Conservation (phyloP, 768 basidiomycete genomes). For the Leccinum subtestaceum region DNA sequence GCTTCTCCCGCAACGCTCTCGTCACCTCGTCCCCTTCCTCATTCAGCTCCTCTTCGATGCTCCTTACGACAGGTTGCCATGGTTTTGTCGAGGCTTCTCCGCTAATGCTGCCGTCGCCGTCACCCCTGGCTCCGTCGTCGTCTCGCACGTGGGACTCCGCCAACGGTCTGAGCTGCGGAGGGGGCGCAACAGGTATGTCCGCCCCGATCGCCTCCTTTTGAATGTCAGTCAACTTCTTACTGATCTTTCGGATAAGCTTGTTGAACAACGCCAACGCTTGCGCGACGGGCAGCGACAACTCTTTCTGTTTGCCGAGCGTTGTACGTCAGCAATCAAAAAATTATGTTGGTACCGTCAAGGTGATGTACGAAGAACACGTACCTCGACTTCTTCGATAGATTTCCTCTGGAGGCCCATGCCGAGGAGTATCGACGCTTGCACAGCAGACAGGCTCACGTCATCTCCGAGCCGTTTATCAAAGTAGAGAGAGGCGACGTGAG, state of each 20-base stretch:
- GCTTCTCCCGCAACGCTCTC: constrained; percentile 55
- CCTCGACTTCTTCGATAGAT: constrained; percentile 85
- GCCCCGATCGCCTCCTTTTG: constrained; percentile 76
- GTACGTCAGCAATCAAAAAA: constrained; percentile 6
- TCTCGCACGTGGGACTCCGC: constrained; percentile 13
- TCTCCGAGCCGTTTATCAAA: constrained; percentile 73
- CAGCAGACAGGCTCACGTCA: constrained; percentile 71
- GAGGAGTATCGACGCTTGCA: constrained; percentile 89
- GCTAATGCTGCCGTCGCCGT: constrained; percentile 4
- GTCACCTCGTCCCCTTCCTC: constrained; percentile 74
- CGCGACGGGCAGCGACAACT: constrained; percentile 80
- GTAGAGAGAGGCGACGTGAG: constrained; percentile 75
- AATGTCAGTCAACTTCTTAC: constrained; percentile 68
- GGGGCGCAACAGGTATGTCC: constrained; percentile 49
- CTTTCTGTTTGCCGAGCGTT: constrained; percentile 45
- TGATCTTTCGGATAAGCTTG: constrained; percentile 85
- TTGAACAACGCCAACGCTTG: constrained; percentile 89
- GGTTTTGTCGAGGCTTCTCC: constrained; percentile 6
- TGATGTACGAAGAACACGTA: constrained; percentile 29
- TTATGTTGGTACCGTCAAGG: background rate
- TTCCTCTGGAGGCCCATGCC: constrained; percentile 90
- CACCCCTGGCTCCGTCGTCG: constrained; percentile 4
- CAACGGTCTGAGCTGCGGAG: constrained; percentile 10
- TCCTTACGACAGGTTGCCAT: constrained; percentile 46
- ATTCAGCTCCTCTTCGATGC: constrained; percentile 66